phyloP scores from a whole-genome alignment of 768 basidiomycete genomes.

The Tulasnella sp. region DNA sequence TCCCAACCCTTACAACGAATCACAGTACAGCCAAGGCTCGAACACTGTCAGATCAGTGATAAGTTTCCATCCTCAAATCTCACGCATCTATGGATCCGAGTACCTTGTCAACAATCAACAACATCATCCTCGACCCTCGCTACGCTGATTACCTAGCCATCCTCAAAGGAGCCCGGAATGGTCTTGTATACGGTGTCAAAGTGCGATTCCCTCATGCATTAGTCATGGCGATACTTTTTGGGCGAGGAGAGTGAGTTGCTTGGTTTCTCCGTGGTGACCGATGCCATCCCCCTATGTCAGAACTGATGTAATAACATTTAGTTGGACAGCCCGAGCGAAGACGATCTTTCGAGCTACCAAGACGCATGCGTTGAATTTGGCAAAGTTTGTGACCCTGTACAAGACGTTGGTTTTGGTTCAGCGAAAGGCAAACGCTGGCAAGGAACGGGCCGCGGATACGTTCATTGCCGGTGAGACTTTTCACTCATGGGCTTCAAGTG shows the following conservation, averaged over 20 bases:
- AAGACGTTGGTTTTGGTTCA: conserved; percentile 78
- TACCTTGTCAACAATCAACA: not conserved
- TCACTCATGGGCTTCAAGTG: not conserved
- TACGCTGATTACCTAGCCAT: conserved; percentile 88
- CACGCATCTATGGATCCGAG: too few species aligned
- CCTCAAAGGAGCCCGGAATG: conserved; percentile 87
- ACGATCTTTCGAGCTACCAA: conserved; percentile 75
- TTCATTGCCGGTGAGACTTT: conserved; percentile 58
- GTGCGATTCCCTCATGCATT: conserved; percentile 92
- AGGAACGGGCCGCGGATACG: conserved; percentile 68
- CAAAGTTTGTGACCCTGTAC: conserved; percentile 90
- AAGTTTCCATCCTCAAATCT: too few species aligned
- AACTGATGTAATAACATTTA: too few species aligned
- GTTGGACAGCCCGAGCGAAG: conserved; percentile 56
- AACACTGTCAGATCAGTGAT: too few species aligned
- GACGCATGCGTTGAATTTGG: conserved; percentile 84
- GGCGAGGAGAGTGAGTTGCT: conserved; percentile 69
- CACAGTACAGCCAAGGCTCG: too few species aligned
- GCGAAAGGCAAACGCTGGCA: conserved; percentile 67
- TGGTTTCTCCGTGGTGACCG: not conserved
- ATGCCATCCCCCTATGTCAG: not conserved
- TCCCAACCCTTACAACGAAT: too few species aligned
- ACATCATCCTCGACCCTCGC: conserved; percentile 35
- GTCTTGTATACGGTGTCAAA: conserved; percentile 46
- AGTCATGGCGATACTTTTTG: conserved; percentile 91